Base-by-base conservation (phyloP, 2,329 filamentous ascomycete genomes). In the Arthrobotrys entomopaga region DNA sequence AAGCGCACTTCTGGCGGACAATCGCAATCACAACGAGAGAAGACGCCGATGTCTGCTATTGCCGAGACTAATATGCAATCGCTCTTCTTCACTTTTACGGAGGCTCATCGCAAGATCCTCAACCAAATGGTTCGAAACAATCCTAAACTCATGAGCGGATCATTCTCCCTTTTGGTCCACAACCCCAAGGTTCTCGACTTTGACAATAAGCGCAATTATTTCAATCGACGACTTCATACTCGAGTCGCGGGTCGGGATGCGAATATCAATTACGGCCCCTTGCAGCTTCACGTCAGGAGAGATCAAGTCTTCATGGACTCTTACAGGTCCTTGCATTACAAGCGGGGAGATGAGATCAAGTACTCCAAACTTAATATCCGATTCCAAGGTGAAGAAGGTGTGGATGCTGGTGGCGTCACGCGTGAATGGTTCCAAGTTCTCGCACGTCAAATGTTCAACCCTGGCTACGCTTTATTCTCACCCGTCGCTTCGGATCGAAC, bases 351-450 rank as follows among this genome's bases (percentile, higher is more conserved):
- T 76, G 96, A 99, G 83, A 96, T 99, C 88, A 99, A 99, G 83
- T 97, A 96, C 81, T 95, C 96, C 79, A 99, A 99, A 83, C 88
- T 99, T 76, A 99, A 93, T 81, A 96, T 99, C 79, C 90, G 94
- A 63, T 99, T 99, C 87, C 91, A 95, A 78, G 93, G 93, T 38
- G 95, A 99, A 83, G 95, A 99, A 81, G 95, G 96, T 82, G 93
- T 99, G 48, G 96, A 99, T 82, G 95, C 95, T 63, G 96, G 95
- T 78, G 95, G 95, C 83, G 94, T 99, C 53, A 97, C 94, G 42
- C 89, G 96, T 80, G 95, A 99, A 84, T 99, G 96, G 95, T 99
- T 99, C 86, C 94, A 97, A 81, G 94, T 97, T 59, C 90, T 99
- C 77, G 90, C 96, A 29, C 88, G 95, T 75, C 95, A 97, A 80